Percentiles rank a stretch among this genome's conserved stretches.
phyloP scores from a whole-genome alignment of 1,139 yeast genomes.

The Lodderomyces theae region DNA sequence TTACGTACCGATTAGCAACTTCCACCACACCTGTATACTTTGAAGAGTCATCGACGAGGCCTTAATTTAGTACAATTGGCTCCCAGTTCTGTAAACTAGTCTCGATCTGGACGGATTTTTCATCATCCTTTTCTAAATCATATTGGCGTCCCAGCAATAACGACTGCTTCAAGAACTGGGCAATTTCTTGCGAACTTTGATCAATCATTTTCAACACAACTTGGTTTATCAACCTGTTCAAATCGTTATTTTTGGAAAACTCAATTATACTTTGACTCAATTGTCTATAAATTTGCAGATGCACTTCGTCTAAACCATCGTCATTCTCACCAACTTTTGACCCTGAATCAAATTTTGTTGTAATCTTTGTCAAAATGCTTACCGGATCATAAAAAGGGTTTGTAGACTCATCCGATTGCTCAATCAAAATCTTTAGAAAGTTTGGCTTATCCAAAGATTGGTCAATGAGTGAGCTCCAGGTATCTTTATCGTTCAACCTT shows the following conservation, averaged over 20 bases:
- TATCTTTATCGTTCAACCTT: conserved; percentile 64
- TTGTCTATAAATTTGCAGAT: conserved; percentile 19
- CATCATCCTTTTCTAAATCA: conserved; percentile 3
- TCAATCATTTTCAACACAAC: conserved; percentile 63
- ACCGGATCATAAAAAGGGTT: conserved; percentile 60
- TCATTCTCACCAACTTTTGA: conserved; percentile 21
- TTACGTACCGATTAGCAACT: no score
- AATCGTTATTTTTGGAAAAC: conserved; percentile 64
- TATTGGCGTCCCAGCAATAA: conserved; percentile 37
- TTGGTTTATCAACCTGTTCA: conserved; percentile 55
- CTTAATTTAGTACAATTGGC: not conserved
- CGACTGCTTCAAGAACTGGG: conserved; percentile 33
- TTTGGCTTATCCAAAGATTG: conserved; percentile 71
- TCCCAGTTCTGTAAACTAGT: not conserved
- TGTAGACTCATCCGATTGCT: conserved; percentile 59
- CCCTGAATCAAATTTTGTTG: conserved; percentile 48
- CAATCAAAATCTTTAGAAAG: conserved; percentile 72
- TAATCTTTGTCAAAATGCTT: conserved; percentile 63
- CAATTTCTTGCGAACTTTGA: conserved; percentile 51
- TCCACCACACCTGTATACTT: no score
- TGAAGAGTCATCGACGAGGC: no score
- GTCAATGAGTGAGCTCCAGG: conserved; percentile 75
- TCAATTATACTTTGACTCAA: conserved; percentile 59
- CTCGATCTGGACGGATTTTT: not conserved
- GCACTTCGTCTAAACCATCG: not conserved